phyloP scores from a whole-genome alignment of 176 grass and related monocot species.

The Lolium perenne region DNA sequence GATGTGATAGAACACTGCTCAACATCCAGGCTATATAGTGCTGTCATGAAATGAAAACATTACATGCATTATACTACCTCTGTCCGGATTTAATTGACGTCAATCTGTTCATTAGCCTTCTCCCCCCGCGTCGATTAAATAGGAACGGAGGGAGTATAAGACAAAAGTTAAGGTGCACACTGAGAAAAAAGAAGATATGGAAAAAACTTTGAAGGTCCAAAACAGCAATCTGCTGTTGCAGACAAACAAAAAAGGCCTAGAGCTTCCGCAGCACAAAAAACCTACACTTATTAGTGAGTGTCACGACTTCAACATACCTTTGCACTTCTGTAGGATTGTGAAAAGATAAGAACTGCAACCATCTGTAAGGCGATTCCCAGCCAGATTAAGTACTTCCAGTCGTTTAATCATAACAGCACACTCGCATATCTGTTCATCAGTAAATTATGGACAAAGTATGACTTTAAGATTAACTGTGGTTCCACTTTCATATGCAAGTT shows the following conservation, averaged over 20 bases:
- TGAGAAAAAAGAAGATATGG: constrained; percentile 35
- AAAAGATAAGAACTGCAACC: constrained; percentile 94
- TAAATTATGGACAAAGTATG: constrained; percentile 35
- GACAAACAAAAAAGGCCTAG: background rate
- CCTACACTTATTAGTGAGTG: background rate
- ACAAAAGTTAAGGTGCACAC: constrained; percentile 4
- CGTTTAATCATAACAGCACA: constrained; percentile 74
- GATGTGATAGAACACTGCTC: constrained; percentile 95
- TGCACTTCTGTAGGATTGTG: constrained; percentile 86
- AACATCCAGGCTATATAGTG: constrained; percentile 90
- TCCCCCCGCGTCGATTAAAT: no score
- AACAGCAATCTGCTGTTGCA: constrained; percentile 6
- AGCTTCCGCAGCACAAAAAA: background rate
- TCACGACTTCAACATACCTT: constrained; percentile 54
- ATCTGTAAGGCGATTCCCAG: constrained; percentile 96
- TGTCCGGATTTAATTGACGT: no score
- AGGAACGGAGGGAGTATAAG: no score
- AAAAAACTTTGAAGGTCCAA: background rate
- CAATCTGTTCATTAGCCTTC: no score
- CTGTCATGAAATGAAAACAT: constrained; percentile 53
- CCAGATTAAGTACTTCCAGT: constrained; percentile 94
- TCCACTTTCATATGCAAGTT: constrained; percentile 38
- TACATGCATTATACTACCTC: constrained; percentile 32
- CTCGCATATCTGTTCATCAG: constrained; percentile 82
- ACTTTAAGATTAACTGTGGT: constrained; percentile 1